Conservation (phyloP, 208 protist genomes). For the Wallacemonas sp. region DNA sequence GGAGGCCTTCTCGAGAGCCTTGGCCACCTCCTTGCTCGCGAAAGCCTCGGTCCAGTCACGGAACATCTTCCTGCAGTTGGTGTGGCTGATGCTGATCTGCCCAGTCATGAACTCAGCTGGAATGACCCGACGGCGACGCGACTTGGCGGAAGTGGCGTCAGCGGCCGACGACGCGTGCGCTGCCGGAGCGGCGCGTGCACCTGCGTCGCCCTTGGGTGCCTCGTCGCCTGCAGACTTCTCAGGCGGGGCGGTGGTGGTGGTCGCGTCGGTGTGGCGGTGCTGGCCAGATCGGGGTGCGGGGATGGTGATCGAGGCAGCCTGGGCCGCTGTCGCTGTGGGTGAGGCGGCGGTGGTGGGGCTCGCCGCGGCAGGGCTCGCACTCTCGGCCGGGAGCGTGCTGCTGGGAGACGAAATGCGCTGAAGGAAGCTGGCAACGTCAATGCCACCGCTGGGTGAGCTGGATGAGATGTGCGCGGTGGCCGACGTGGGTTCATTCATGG, state of each 20-base stretch:
- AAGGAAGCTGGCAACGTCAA: slow-evolving; percentile 25
- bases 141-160: background rate
- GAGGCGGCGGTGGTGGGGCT: slow-evolving; percentile 10
- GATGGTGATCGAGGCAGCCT: slow-evolving; percentile 13
- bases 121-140: slow-evolving; percentile 18
- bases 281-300: slow-evolving; percentile 29
- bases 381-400: background rate
- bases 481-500: slow-evolving; percentile 22
- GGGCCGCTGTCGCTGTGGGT: background rate
- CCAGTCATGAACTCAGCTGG: slow-evolving; percentile 55
- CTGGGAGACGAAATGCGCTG: slow-evolving; percentile 9
- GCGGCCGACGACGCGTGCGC: background rate
- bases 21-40: slow-evolving; percentile 24
- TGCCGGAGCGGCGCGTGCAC: background rate
- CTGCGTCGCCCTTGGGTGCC: background rate
- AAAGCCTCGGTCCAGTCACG: slow-evolving; percentile 39
- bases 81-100: slow-evolving; percentile 27
- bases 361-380: background rate
- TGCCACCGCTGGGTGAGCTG: slow-evolving; percentile 9
- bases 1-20: slow-evolving; percentile 16
- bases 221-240: background rate
- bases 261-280: slow-evolving; percentile 9
- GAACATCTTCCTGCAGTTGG: slow-evolving; percentile 31
- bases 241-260: background rate
- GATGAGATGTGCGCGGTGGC: slow-evolving; percentile 31